A percentile compares a stretch with the other conserved stretches of the same genome.
Conservation (phyloP, 192 early-diverging fungal genomes). For the Podila verticillata region DNA sequence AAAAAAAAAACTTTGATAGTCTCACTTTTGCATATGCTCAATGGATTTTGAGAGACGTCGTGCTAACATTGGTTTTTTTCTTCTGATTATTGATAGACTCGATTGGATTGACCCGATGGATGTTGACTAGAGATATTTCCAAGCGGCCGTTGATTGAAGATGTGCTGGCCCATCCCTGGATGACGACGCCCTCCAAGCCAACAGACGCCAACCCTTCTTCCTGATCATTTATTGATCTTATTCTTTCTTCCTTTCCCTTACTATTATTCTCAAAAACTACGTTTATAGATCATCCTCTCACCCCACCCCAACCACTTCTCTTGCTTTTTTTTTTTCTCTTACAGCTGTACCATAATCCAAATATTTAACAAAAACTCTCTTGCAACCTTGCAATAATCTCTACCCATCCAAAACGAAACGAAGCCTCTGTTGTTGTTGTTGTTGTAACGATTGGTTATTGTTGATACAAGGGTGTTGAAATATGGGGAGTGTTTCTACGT, state of each 20-base stretch:
- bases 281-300: neutral
- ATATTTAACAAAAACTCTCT: slow-evolving; percentile 2
- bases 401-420: neutral
- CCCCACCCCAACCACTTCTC: neutral
- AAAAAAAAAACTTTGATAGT: neutral
- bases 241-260: neutral
- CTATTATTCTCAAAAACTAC: neutral
- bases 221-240: neutral
- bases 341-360: neutral
- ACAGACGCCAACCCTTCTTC: neutral
- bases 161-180: slow-evolving; percentile 81
- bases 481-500: too few relatives aligned
- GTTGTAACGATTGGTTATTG: too few relatives aligned
- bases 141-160: slow-evolving; percentile 81
- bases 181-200: slow-evolving; percentile 19
- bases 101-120: slow-evolving; percentile 70
- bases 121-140: slow-evolving; percentile 77
- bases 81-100: slow-evolving; percentile 37
- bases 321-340: neutral
- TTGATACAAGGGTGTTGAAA: too few relatives aligned
- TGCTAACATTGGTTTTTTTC: neutral
- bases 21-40: neutral
- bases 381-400: neutral
- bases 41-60: neutral
- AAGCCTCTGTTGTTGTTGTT: too few relatives aligned